Base-by-base conservation (phyloP, 192 early-diverging fungal species). In the Mortierella hygrophila region DNA sequence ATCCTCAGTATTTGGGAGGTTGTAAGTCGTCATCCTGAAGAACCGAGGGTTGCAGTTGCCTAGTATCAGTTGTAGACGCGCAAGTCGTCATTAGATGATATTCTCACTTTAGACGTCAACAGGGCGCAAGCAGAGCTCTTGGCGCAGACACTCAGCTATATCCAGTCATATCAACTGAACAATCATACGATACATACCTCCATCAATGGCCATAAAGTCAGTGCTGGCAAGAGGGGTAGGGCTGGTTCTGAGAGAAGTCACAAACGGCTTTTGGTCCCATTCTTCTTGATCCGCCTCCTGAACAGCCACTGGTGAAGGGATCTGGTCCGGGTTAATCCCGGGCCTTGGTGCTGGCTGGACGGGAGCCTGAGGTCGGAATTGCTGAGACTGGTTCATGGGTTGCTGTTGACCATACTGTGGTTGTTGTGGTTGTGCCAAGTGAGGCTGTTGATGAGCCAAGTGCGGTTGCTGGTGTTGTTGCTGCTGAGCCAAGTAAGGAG, bases 301-400 rank as follows among this genome's bases (percentile, higher is more conserved):
- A 54, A 97, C 97, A 40, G 91, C 89, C 20, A 97, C 91, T 29
- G 98, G 97, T 23, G 95, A 94, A 20, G 98, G 98, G 69, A 99
- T 97, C 80, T 97, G 96, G 88, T 97, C 95, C 0, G 98, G 97
- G 81, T 99, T 97, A 71, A 99, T 99, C 29, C 92, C 91, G 29
- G 94, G 78, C 75, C 90, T 90, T 87, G 90, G 85, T 46, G 70
- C 82, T 37, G 88, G 85, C 46, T 78, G 68, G 18, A 68, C 52
- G 13, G 78, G 78, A 32, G 32, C 82, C 74, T 87, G 71, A 29
- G 78, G 74, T 44, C 79, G 68, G 68, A 75, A 81, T 32, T 72
- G 78, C 32, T 86, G 83, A 23, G 47, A 57, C 41, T 87, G 82
- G 2, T 26, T 46, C 68, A 75, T 65, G 3, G 73, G 68, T 26